Conservation (phyloP, 1,284 basidiomycete species). For the Microstroma glucosiphilum region DNA sequence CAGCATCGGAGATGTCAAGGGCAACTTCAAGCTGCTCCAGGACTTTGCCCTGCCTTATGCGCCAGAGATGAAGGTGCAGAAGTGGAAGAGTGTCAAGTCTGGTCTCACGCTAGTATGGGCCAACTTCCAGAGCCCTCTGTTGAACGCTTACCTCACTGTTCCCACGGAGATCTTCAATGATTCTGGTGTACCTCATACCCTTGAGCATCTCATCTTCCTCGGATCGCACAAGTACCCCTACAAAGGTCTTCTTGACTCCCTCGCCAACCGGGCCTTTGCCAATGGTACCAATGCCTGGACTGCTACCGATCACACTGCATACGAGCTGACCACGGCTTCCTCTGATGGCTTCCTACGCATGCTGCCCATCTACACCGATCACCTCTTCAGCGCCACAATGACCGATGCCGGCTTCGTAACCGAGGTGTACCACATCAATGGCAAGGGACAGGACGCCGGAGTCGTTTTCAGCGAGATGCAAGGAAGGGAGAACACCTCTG, state of each 20-base stretch:
- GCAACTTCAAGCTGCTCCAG: constrained; percentile 74
- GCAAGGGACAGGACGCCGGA: constrained; percentile 82
- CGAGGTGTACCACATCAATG: constrained; percentile 74
- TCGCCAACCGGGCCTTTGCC: constrained; percentile 95
- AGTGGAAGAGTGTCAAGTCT: constrained; percentile 73
- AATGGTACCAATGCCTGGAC: constrained; percentile 68
- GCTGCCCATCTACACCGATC: constrained; percentile 90
- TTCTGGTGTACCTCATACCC: constrained; percentile 54
- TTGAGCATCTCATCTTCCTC: constrained; percentile 49
- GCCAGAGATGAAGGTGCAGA: constrained; percentile 66
- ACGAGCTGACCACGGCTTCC: constrained; percentile 95
- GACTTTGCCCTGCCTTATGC: constrained; percentile 67
- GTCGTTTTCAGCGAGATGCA: constrained; percentile 88
- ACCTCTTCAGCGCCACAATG: constrained; percentile 92
- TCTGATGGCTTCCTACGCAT: constrained; percentile 91
- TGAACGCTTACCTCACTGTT: constrained; percentile 87
- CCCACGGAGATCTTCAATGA: constrained; percentile 69
- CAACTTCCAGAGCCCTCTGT: constrained; percentile 66
- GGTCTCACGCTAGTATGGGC: constrained; percentile 62
- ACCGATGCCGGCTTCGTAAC: constrained; percentile 85
- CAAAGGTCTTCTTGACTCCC: constrained; percentile 91
- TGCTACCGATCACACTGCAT: constrained; percentile 61
- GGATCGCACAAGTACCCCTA: constrained; percentile 62
- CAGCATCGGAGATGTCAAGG: constrained; percentile 38
- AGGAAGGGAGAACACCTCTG: constrained; percentile 85